These are phyloP conservation scores for Hypoxylon sp. DNA, from an alignment of 2,329 filamentous ascomycete genomes.

Conservation along the genomic window DNA sequence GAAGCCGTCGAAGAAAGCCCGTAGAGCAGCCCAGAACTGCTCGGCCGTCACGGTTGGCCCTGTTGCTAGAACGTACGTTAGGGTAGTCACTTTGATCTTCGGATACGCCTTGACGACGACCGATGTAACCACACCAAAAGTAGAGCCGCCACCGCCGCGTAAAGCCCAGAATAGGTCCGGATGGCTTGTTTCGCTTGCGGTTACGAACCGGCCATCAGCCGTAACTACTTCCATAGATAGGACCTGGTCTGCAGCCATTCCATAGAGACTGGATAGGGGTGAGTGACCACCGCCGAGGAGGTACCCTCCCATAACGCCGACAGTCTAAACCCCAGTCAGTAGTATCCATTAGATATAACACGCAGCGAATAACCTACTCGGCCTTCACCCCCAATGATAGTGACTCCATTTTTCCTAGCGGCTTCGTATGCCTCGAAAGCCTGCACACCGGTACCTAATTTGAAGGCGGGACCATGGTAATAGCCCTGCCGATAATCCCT, in stretches of 20 bases:
- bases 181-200: constrained; percentile 59
- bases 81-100: constrained; percentile 55
- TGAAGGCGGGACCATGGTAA: constrained; percentile 66
- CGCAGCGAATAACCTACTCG: constrained; percentile 38
- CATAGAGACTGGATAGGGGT: constrained; percentile 63
- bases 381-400: constrained; percentile 70
- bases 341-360: neutral
- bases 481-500: constrained; percentile 53
- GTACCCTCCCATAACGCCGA: constrained; percentile 65
- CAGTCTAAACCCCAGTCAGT: constrained; percentile 53
- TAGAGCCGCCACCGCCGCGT: constrained; percentile 61
- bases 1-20: constrained; percentile 54
- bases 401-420: constrained; percentile 62
- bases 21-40: constrained; percentile 54
- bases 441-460: constrained; percentile 69
- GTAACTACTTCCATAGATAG: constrained; percentile 64
- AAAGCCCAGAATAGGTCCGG: constrained; percentile 66
- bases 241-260: constrained; percentile 67
- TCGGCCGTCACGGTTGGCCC: constrained; percentile 45
- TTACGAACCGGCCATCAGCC: constrained; percentile 60
- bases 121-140: constrained; percentile 61
- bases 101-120: constrained; percentile 57
- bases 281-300: constrained; percentile 67
- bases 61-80: constrained; percentile 51
- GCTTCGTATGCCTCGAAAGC: constrained; percentile 68